Conservation (phyloP, 768 basidiomycete species). For the Pholiota molesta region DNA sequence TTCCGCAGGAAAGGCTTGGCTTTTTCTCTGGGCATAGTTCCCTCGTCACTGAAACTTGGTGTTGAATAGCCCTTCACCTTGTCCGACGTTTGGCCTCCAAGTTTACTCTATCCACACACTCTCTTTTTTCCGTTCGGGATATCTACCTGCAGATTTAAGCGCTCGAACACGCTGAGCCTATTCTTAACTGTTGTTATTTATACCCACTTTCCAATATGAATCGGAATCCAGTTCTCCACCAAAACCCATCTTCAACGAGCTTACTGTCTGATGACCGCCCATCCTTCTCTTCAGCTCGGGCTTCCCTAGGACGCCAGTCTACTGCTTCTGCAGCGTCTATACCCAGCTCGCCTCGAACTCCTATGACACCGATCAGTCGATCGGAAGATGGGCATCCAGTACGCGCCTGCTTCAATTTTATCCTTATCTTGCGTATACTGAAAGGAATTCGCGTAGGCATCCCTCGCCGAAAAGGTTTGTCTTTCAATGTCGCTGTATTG, state of each 20-base stretch:
- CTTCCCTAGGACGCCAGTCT: background rate
- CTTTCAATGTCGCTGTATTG: background rate
- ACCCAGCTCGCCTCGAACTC: background rate
- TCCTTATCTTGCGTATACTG: background rate
- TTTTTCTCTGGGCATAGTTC: background rate
- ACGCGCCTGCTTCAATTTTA: background rate
- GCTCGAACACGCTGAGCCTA: background rate
- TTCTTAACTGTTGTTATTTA: slow-evolving; percentile 5
- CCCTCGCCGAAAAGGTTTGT: slow-evolving; percentile 34
- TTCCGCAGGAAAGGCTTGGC: background rate
- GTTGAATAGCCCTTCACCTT: background rate
- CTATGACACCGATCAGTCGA: slow-evolving; percentile 4
- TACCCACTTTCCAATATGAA: slow-evolving; percentile 3
- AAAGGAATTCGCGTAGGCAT: slow-evolving; percentile 21
- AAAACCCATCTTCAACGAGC: slow-evolving; percentile 7
- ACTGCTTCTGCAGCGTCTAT: background rate
- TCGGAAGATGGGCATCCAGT: slow-evolving; percentile 21
- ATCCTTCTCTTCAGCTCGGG: background rate
- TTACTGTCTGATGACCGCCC: background rate
- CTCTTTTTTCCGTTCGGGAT: background rate
- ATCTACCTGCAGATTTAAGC: background rate
- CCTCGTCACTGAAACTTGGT: background rate
- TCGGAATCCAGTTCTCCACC: slow-evolving; percentile 1
- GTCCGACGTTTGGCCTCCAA: background rate
- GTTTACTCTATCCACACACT: background rate